phyloP scores from a whole-genome alignment of 331 rosid species.

The Spiraea crenata region DNA sequence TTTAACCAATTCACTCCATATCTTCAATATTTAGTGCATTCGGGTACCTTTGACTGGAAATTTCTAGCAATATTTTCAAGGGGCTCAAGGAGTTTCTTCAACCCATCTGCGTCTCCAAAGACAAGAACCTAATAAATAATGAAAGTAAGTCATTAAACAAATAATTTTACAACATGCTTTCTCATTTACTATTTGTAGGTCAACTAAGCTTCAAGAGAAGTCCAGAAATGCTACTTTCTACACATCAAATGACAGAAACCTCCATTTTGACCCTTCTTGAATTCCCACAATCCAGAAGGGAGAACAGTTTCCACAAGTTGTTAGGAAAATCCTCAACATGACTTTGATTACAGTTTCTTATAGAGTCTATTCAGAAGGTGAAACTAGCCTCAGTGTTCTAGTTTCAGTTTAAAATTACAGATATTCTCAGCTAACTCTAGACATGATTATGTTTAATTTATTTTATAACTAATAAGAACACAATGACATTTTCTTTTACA shows the following conservation, averaged over 20 bases:
- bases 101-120: slow-evolving; percentile 53
- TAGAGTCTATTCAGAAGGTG: background rate
- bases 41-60: slow-evolving; percentile 72
- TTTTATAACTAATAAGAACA: background rate
- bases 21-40: slow-evolving; percentile 22
- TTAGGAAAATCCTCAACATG: background rate
- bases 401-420: background rate
- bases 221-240: background rate
- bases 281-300: background rate
- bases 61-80: slow-evolving; percentile 76
- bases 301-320: background rate
- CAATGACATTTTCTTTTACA: background rate
- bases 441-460: background rate
- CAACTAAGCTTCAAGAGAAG: background rate
- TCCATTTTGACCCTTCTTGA: slow-evolving; percentile 5
- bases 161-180: slow-evolving; percentile 6
- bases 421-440: background rate
- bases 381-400: background rate
- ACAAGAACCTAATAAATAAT: slow-evolving; percentile 56
- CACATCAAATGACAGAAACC: background rate
- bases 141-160: slow-evolving; percentile 10
- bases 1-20: slow-evolving; percentile 20
- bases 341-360: background rate
- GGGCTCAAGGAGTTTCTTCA: slow-evolving; percentile 53
- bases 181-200: background rate